Evolutionary conservation across 495 filamentous ascomycete species (phyloP), one percentile per base, ranked within the genome.

Genomic region (Hypoxylon trugodes): DNA sequence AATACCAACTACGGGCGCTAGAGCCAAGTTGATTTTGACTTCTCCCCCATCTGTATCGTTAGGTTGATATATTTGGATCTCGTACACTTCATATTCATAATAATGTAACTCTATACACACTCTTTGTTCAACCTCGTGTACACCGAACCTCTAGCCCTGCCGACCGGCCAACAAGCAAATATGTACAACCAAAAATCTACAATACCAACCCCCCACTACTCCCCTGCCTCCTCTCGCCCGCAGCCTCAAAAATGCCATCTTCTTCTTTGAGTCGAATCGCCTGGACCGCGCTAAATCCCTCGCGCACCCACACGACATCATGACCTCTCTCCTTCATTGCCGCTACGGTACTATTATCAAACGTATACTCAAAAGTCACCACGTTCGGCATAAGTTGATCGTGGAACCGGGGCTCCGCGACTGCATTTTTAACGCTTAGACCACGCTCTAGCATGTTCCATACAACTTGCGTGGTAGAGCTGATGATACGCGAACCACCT

Each of bases 401-500:
- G 70, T 96, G 91, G n/a, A 93, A 69, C 2, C 91, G 78, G 13
- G 89, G 88, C 52, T 77, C 66, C 1, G 82, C 82, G 16, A 94
- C 78, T 0, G 89, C 86, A 35, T 86, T 73, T 0, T 73, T 60
- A 28, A 83, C 75, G 0, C 74, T 79, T 59, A 84, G 71, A 10
- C 77, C 78, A 28, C 83, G 79, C 62, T 94, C 90, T 0, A 96
- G 77, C 10, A 88, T 79, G 68, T 90, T 81, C 69, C 88, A 86
- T 13, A 92, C 79, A 42, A 84, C 87, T 69, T 92, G 91, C 21
- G 91, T 82, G 0, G 87, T 91, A 0, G 89, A 77, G 0, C 91
- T 94, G 69, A 92, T 91, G 71, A 94, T 96, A 1, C 89, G 81
- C 18, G 84, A 88, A 6, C 91, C 91, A 13, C 91, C 91, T 0